A percentile compares a stretch with the other conserved stretches of the same genome.
Conservation (phyloP, 441 rosid genomes). For the Rhodomyrtus psidioides region DNA sequence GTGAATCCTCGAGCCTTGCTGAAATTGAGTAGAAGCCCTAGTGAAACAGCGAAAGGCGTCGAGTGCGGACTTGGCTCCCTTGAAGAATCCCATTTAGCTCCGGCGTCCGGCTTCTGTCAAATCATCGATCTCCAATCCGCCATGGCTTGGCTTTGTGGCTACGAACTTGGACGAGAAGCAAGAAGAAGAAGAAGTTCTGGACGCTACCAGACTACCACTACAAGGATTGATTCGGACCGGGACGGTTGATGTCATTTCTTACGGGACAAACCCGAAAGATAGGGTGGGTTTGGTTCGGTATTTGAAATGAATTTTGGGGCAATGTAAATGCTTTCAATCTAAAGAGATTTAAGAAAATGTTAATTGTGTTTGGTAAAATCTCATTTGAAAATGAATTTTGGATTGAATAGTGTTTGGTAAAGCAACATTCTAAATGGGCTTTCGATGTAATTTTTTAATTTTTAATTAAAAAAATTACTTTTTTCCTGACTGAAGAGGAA, state of each 20-base stretch:
- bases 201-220: neutral
- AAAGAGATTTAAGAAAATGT: too few species aligned
- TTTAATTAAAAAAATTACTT: too few species aligned
- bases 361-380: too few species aligned
- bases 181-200: neutral
- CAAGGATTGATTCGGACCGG: neutral
- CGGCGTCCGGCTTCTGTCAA: neutral
- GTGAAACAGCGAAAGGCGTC: conserved; percentile 32
- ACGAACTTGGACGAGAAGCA: neutral
- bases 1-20: conserved; percentile 19
- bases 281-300: too few species aligned
- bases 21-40: conserved; percentile 21
- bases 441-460: too few species aligned
- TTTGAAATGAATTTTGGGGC: too few species aligned
- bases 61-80: conserved; percentile 34
- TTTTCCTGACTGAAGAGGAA: too few species aligned
- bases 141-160: neutral
- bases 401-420: too few species aligned
- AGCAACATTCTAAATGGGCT: too few species aligned
- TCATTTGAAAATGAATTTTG: too few species aligned
- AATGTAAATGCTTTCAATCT: too few species aligned
- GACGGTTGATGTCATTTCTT: neutral
- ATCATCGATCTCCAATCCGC: neutral
- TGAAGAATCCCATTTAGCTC: conserved; percentile 24
- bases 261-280: neutral